Evolutionary conservation across 2,329 filamentous ascomycete species (phyloP), one percentile per base, ranked within the genome.

Genomic region (Colletotrichum zoysiae): DNA sequence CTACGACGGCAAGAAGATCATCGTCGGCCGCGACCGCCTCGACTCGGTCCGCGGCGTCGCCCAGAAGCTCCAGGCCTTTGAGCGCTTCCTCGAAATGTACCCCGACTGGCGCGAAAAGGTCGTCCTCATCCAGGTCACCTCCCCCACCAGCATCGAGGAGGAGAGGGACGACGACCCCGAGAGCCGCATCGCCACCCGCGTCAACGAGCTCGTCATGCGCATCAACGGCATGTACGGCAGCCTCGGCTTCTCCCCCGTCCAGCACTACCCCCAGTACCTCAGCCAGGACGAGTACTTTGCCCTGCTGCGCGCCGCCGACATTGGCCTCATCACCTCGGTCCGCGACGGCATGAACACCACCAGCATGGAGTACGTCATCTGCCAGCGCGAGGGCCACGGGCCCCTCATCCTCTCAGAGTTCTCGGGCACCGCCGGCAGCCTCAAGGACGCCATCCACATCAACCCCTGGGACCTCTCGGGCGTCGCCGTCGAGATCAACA

Each of bases 291-390:
- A 98, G 82, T 98, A 98, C 81, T 97, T 97, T 81, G 95, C 95
- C 5, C 88, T 98, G n/a, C 88, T 98, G 64, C 91, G 95, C 33
- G 90, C 94, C 3, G 95, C 93, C 44, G 95, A 98, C 80, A 93
- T 98, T 75, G 95, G 95, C 5, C 86, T 98, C 62, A 98, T 98
- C 81, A 98, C 96, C 8, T 97, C 94, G 76, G 95, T 98, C 30
- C 91, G 95, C 72, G 96, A 98, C 80, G 95, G 95, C 70, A 98
- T 98, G 95, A 98, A 98, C 84, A 98, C 95, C 0, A 97, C 95
- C 26, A 97, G 94, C 79, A 86, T 98, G 76, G 96, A 98, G 82
- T 98, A 98, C 79, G 91, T 98, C 69, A 89, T 97, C 70, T 97
- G 94, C 81, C 95, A 98, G 82, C 93, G 94, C 78, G 92, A 96